Percentiles rank a stretch among this genome's conserved stretches.
phyloP scores from a whole-genome alignment of 345 rosid species.

The Corchorus capsularis region DNA sequence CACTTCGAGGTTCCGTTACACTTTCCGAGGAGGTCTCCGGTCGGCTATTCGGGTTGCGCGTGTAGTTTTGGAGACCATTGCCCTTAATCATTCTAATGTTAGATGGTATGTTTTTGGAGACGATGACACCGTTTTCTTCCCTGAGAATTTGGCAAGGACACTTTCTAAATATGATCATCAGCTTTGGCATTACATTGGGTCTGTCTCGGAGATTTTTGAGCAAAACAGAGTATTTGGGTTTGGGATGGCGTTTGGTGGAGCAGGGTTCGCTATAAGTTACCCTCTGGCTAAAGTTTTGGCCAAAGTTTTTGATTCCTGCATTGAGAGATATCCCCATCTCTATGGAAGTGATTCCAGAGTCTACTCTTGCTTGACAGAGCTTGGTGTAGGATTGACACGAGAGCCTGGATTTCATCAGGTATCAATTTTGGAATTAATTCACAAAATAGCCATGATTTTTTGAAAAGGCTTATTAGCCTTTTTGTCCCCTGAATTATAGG shows the following conservation, averaged over 20 bases:
- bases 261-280: slow-evolving; percentile 75
- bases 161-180: slow-evolving; percentile 78
- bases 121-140: slow-evolving; percentile 74
- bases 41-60: slow-evolving; percentile 79
- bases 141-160: slow-evolving; percentile 65
- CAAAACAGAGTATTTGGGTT: slow-evolving; percentile 62
- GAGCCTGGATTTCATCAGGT: slow-evolving; percentile 99
- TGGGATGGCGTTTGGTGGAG: slow-evolving; percentile 82
- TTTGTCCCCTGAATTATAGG: too few species aligned
- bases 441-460: background rate
- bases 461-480: too few species aligned
- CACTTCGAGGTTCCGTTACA: slow-evolving; percentile 71
- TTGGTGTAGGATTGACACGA: slow-evolving; percentile 63
- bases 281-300: slow-evolving; percentile 74
- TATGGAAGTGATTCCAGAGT: slow-evolving; percentile 81
- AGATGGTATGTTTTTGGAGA: slow-evolving; percentile 89
- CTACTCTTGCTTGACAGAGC: slow-evolving; percentile 76
- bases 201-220: slow-evolving; percentile 63
- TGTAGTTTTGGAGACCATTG: slow-evolving; percentile 63
- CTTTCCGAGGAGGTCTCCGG: slow-evolving; percentile 53
- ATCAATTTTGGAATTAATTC: background rate
- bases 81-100: slow-evolving; percentile 50
- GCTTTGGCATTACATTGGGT: slow-evolving; percentile 78
- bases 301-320: slow-evolving; percentile 70
- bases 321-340: slow-evolving; percentile 78